phyloP scores from a whole-genome alignment of 208 protist species.

The Trypanosoma boissoni region DNA sequence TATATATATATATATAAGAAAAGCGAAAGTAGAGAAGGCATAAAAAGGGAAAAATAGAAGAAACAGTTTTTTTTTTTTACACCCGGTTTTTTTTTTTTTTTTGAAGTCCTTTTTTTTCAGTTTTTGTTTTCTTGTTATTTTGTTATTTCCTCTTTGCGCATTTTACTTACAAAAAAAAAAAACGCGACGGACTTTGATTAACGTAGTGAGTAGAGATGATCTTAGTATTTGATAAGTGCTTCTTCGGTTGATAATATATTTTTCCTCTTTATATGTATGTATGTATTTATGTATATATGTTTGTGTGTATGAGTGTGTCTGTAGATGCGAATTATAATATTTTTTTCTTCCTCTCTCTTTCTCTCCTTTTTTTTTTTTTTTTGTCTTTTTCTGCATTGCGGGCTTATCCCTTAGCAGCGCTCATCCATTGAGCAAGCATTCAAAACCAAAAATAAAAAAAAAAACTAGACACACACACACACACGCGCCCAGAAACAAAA shows the following conservation, averaged over 20 bases:
- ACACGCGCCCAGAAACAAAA: too few relatives aligned
- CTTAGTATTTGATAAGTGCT: too few relatives aligned
- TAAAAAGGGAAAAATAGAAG: neutral
- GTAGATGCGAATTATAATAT: too few relatives aligned
- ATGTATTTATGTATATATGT: too few relatives aligned
- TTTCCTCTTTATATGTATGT: too few relatives aligned
- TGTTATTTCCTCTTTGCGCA: neutral
- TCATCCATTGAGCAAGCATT: neutral
- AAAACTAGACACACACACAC: too few relatives aligned
- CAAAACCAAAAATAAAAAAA: too few relatives aligned
- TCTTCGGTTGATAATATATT: too few relatives aligned
- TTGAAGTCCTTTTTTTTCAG: slow-evolving; percentile 10
- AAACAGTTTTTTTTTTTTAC: neutral
- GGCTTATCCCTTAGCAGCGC: too few relatives aligned
- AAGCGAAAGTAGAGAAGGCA: neutral
- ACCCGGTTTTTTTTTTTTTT: slow-evolving; percentile 8
- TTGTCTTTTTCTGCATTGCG: slow-evolving; percentile 24
- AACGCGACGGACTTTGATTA: too few relatives aligned
- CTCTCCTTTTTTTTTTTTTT: neutral
- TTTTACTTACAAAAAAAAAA: slow-evolving; percentile 1
- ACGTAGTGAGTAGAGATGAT: too few relatives aligned
- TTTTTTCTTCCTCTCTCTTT: neutral
- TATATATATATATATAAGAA: neutral
- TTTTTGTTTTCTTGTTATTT: slow-evolving; percentile 25
- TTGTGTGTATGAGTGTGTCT: too few relatives aligned